Conservation (phyloP, 2,329 filamentous ascomycete genomes). For the Fusarium foetens region DNA sequence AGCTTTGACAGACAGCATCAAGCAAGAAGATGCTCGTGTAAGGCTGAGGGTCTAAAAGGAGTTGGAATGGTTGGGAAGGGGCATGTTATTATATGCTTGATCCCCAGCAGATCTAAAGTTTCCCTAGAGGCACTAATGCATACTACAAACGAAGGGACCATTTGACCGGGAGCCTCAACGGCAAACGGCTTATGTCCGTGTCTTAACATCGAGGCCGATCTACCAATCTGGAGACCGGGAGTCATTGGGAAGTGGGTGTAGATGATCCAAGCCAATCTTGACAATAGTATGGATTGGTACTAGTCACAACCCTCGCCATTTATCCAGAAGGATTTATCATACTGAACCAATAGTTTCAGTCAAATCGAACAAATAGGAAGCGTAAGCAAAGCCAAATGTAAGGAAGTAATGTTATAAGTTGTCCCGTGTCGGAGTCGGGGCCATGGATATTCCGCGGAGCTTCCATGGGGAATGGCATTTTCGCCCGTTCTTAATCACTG, state of each 20-base stretch:
- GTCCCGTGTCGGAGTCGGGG: constrained; percentile 11
- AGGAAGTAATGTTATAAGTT: constrained; percentile 3
- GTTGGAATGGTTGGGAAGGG: background rate
- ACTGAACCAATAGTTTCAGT: constrained; percentile 4
- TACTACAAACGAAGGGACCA: background rate
- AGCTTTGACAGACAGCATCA: background rate
- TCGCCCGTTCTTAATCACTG: constrained; percentile 24
- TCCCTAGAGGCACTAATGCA: constrained; percentile 9
- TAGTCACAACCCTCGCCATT: background rate
- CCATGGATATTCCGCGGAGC: constrained; percentile 40
- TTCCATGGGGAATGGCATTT: constrained; percentile 28
- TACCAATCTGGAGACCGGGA: background rate
- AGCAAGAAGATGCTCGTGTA: background rate
- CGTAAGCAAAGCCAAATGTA: constrained; percentile 5
- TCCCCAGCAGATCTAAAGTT: background rate
- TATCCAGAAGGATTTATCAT: background rate
- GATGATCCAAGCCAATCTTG: constrained; percentile 1
- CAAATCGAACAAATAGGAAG: background rate
- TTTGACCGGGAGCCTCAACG: background rate
- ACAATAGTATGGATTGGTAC: background rate
- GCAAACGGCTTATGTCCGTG: constrained; percentile 28
- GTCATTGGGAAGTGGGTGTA: constrained; percentile 7
- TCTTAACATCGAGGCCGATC: background rate
- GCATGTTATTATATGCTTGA: constrained; percentile 16
- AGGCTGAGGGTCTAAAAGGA: background rate